Conservation (phyloP, 352 stramenopile species). For the Phytophthora constricta region DNA sequence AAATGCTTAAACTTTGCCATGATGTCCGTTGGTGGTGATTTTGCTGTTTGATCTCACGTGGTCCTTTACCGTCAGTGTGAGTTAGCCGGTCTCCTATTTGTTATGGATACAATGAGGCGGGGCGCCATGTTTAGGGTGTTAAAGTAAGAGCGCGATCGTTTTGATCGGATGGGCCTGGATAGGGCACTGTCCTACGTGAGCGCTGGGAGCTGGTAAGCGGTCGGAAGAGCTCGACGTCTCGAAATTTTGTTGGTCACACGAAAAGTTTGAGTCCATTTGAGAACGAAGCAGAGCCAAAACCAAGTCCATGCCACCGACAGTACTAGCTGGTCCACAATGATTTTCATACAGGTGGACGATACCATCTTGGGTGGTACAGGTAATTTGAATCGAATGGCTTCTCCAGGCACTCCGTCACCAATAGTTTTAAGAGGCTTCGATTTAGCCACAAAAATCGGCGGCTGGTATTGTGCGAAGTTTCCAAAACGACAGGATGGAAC, state of each 20-base stretch:
- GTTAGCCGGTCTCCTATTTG: not conserved
- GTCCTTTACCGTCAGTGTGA: not conserved
- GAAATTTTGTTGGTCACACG: not conserved
- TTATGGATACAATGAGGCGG: not conserved
- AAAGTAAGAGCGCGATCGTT: not conserved
- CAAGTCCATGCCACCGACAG: constrained; percentile 72
- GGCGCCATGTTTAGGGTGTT: not conserved
- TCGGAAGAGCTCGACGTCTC: too few species aligned
- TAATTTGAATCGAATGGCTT: too few species aligned
- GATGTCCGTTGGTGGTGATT: constrained; percentile 68
- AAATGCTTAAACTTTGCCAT: constrained; percentile 45
- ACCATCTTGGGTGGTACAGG: too few species aligned
- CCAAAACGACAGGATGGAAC: too few species aligned
- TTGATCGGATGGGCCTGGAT: not conserved
- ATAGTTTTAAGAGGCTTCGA: too few species aligned
- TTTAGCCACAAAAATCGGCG: too few species aligned
- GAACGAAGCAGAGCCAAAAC: not conserved
- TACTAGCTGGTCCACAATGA: constrained; percentile 86
- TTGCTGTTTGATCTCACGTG: not conserved
- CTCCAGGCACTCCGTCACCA: too few species aligned
- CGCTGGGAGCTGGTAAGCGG: too few species aligned
- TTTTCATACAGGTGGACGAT: too few species aligned
- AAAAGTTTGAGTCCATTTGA: not conserved
- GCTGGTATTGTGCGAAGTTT: too few species aligned
- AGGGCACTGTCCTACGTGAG: not conserved